Evolutionary conservation across 169 alveolate genomes (phyloP), one percentile per base, ranked within the genome.

Genomic region (Eimeria maxima): DNA sequence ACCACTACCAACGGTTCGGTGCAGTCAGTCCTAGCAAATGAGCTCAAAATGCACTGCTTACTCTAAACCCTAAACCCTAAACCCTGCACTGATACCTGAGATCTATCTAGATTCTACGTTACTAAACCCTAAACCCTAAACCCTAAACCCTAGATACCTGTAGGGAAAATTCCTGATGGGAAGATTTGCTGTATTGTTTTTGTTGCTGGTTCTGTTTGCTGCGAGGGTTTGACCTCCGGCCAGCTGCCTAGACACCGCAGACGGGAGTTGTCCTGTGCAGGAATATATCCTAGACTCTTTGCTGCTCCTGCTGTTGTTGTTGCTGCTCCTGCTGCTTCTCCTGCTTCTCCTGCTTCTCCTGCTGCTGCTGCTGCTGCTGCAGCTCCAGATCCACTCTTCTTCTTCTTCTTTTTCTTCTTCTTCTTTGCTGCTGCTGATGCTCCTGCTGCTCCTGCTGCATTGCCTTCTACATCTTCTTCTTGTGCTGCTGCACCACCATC

Each of bases 181-280:
- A 76, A 97, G 50, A 97, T 95, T 76, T 96, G 76, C 42, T 96
- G 97, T 24, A 97, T 95, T n/a, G 98, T 98, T 29, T 96, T 86
- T n/a, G 98, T 97, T 45, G 98, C 97, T 10, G 98, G 98, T 63
- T 33, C 91, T 14, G 98, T 97, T 86, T 97, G 98, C 57, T 93
- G 74, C 20, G 97, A 96, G 29, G 91, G 93, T 81, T 95, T 97
- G 27, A 90, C 71, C 42, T 95, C 95, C 2, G 96, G 97, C 98
- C 98, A 97, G 95, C 96, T 96, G 38, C 96, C 96, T 74, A 97
- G 78, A 57, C 93, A 95, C 73, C 98, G 90, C 47, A 97, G 96
- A 80, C 81, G 96, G 27, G 97, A 80, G 95, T 96, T 97, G 95
- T 97, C 96, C 95, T 97, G 98, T 44, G 97, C 98, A 2, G 97